Percentiles rank a stretch among this genome's conserved stretches.
These are phyloP conservation scores for Prunus padus DNA, from an alignment of 306 rosid species.

Conservation along the genomic window DNA sequence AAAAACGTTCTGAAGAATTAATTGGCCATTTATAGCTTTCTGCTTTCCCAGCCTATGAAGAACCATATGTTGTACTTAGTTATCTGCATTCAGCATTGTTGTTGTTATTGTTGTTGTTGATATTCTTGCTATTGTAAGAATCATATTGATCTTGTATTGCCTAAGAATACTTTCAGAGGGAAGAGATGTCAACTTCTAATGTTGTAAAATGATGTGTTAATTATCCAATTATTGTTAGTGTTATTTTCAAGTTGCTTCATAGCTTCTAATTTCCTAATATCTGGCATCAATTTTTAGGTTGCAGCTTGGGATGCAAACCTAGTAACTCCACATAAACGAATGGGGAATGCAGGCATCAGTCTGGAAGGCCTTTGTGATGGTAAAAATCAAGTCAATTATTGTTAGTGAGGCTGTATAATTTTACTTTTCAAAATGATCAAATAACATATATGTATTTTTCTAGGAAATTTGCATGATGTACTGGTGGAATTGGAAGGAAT, in stretches of 20 bases:
- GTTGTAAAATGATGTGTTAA: not conserved
- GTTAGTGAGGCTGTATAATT: conserved; percentile 17
- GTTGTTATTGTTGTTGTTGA: not conserved
- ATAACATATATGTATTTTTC: conserved; percentile 32
- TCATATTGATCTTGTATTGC: not conserved
- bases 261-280: conserved; percentile 29
- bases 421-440: conserved; percentile 5
- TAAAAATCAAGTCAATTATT: conserved; percentile 30
- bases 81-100: not conserved
- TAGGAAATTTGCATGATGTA: conserved; percentile 76
- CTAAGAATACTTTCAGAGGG: not conserved
- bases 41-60: not conserved
- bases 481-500: conserved; percentile 91
- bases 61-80: not conserved
- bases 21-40: not conserved
- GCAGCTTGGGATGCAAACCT: conserved; percentile 99
- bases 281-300: conserved; percentile 47
- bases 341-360: conserved; percentile 81
- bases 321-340: conserved; percentile 93
- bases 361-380: conserved; percentile 85
- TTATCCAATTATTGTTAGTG: not conserved
- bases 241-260: conserved; percentile 8
- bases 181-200: not conserved
- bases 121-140: not conserved
- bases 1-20: not conserved